These are phyloP conservation scores for Stachybotrys echinatus DNA, from an alignment of 2,329 filamentous ascomycete genomes.

Conservation along the genomic window DNA sequence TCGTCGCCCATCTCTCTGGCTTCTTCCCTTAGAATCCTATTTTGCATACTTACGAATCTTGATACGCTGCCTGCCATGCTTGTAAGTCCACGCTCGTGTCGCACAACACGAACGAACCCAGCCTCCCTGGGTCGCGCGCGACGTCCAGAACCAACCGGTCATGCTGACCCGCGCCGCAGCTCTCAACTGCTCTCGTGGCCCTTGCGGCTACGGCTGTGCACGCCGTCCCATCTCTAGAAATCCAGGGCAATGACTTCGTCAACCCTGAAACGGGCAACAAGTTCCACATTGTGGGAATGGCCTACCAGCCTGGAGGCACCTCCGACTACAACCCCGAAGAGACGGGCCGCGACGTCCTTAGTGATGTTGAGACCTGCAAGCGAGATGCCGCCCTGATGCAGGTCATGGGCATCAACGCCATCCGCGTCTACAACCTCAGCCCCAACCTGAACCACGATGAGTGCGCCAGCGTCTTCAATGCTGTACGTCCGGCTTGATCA, in stretches of 20 bases:
- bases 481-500: conserved; percentile 27
- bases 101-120: not conserved
- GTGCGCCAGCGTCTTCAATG: conserved; percentile 64
- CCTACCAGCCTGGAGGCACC: conserved; percentile 64
- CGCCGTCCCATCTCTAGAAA: conserved; percentile 52
- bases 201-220: conserved; percentile 46
- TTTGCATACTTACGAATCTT: not conserved
- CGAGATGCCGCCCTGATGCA: conserved; percentile 64
- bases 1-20: not conserved
- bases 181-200: conserved; percentile 43
- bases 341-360: conserved; percentile 52
- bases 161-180: conserved; percentile 9
- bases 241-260: conserved; percentile 54
- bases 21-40: not conserved
- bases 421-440: conserved; percentile 66
- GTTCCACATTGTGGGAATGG: conserved; percentile 63
- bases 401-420: conserved; percentile 58
- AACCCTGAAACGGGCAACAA: conserved; percentile 52
- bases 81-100: conserved; percentile 6
- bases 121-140: not conserved
- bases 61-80: conserved; percentile 8
- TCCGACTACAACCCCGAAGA: conserved; percentile 51
- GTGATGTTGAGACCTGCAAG: conserved; percentile 51
- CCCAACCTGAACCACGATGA: conserved; percentile 61
- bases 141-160: not conserved